A percentile compares a stretch with the other conserved stretches of the same genome.
phyloP scores from a whole-genome alignment of 306 rosid genomes.

The Myrica gale region DNA sequence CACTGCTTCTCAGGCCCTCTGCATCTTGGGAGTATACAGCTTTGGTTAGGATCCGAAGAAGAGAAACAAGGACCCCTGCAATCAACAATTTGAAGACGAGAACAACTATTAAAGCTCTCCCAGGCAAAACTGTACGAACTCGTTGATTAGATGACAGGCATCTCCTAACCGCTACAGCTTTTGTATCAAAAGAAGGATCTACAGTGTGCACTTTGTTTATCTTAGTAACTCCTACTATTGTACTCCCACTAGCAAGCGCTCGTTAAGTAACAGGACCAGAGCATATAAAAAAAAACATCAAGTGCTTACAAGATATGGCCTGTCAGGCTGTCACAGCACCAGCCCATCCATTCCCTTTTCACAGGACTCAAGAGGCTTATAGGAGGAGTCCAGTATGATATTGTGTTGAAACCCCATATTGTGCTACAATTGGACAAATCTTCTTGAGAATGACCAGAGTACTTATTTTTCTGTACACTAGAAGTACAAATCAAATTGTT shows the following conservation, averaged over 20 bases:
- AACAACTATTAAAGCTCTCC: background rate
- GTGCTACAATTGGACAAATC: background rate
- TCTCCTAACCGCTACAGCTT: background rate
- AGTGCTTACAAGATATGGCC: background rate
- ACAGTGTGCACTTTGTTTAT: background rate
- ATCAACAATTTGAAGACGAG: background rate
- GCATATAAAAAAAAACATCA: background rate
- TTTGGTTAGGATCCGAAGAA: conserved; percentile 73
- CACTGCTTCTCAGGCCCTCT: conserved; percentile 66
- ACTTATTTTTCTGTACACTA: no score
- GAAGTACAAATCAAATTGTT: no score
- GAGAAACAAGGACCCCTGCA: conserved; percentile 77
- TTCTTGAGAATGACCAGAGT: background rate
- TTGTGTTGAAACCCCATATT: no score
- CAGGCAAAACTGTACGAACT: background rate
- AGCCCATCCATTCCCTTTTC: no score
- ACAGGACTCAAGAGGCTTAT: no score
- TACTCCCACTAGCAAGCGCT: background rate
- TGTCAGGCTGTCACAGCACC: no score
- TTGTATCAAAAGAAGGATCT: no score
- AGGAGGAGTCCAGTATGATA: no score
- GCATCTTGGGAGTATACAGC: conserved; percentile 74
- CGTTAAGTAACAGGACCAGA: background rate
- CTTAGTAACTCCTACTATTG: conserved; percentile 1
- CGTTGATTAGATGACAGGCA: background rate